Base-by-base conservation (phyloP, 345 rosid genomes). In the Boechera retrofracta region DNA sequence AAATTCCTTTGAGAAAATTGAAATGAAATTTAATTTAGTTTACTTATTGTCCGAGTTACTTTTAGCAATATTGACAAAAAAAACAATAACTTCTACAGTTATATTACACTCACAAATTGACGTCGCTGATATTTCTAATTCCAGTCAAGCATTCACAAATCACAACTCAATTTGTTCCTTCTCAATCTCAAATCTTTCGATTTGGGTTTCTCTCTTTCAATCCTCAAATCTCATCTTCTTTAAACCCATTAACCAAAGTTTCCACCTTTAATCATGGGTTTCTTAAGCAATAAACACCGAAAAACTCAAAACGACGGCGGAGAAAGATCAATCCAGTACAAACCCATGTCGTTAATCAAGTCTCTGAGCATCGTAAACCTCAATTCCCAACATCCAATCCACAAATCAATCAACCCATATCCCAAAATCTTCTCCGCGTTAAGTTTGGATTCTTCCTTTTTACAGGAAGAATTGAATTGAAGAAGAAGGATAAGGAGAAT, bases 191-290 rank as follows among this genome's bases (percentile, higher is more conserved):
- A 45, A 65, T 12, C 45, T 44, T 16, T 58, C 29, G 51, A 59
- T 64, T 28, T 59, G 10, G 5, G 52, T 29, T 41, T 54, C 38
- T 59, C 62, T 38, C 38, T 48, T 21, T 21, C 74, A 26, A 16
- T 33, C 41, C 49, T 41, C 41, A 49, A 26, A 60, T 26, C 56
- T 48, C 64, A 44, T 38, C 58, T 49, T 61, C 71, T n/a, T 39
- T 53, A 7, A 29, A 8, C 47, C 12, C 28, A 55, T 0, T 6
- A 11, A 10, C 66, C 24, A 21, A 21, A 21, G 24, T 21, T 21
- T 21, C 24, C 24, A 21, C 24, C 44, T 63, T 44, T 24, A 35
- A 15, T 1, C 47, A 91, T 91, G 97, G 97, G 93, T 77, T 89
- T 92, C 57, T 72, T 67, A 36, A 73, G 79, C 55, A 86, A 91